Evolutionary conservation across 1,284 basidiomycete species (phyloP).

Genomic region (Chiua sp.): DNA sequence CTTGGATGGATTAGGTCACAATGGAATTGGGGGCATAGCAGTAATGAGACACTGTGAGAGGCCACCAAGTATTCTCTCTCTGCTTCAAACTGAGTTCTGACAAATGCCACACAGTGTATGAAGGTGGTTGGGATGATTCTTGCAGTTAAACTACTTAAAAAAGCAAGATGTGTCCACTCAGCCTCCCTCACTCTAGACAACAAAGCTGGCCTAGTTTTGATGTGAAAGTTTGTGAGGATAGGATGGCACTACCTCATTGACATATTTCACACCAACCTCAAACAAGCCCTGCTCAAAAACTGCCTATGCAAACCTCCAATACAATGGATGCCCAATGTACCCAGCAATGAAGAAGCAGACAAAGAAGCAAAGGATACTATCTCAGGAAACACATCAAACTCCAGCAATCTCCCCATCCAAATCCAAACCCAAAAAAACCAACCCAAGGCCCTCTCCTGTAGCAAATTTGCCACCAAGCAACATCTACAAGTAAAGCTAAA

Average conservation of each 20-base stretch:
- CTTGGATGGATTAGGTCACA: not conserved
- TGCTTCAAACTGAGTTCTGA: constrained; percentile 11
- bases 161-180: not conserved
- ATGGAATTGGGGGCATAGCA: not conserved
- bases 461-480: not conserved
- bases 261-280: not conserved
- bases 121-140: constrained; percentile 23
- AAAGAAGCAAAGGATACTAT: not conserved
- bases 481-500: too few relatives aligned
- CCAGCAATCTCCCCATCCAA: not conserved
- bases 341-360: not conserved
- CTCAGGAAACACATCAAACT: too few relatives aligned
- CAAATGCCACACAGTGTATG: constrained; percentile 21
- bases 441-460: not conserved
- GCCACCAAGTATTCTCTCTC: not conserved
- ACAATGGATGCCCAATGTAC: not conserved
- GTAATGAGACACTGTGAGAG: not conserved
- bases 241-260: not conserved
- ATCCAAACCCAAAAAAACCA: not conserved
- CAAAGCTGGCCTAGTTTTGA: not conserved
- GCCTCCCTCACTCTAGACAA: not conserved
- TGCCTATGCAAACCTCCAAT: not conserved
- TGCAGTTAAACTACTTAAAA: not conserved
- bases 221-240: too few relatives aligned
- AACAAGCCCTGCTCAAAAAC: not conserved